Conservation (phyloP, 2,329 filamentous ascomycete genomes). For the Exophiala bonariae region DNA sequence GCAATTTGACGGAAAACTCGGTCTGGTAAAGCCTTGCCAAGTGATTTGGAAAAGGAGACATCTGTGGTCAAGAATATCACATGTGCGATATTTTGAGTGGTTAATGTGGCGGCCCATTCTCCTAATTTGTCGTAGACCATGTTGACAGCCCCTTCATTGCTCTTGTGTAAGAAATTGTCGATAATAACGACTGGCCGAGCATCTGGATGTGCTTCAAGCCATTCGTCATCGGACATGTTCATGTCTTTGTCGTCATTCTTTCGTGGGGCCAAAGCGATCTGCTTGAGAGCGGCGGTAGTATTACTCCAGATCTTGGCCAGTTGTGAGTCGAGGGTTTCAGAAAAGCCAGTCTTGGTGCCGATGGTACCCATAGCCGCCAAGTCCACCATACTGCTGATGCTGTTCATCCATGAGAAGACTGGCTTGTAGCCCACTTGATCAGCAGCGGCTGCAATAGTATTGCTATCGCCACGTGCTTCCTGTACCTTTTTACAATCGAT, state of each 20-base stretch:
- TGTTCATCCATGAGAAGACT: constrained; percentile 96
- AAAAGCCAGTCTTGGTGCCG: constrained; percentile 91
- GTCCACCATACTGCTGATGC: constrained; percentile 86
- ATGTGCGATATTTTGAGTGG: constrained; percentile 85
- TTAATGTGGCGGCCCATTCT: constrained; percentile 85
- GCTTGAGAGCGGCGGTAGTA: constrained; percentile 74
- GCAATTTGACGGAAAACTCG: constrained; percentile 85
- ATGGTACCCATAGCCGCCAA: constrained; percentile 91
- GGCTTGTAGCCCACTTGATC: constrained; percentile 84
- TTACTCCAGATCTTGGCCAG: constrained; percentile 87
- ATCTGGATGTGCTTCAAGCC: constrained; percentile 86
- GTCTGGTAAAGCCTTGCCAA: constrained; percentile 85
- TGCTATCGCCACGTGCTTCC: constrained; percentile 83
- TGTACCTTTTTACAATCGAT: constrained; percentile 93
- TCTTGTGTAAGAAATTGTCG: constrained; percentile 87
- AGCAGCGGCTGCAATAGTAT: constrained; percentile 80
- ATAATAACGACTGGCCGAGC: constrained; percentile 79
- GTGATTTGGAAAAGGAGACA: constrained; percentile 80
- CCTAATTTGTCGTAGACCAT: constrained; percentile 75
- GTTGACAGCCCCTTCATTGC: constrained; percentile 58
- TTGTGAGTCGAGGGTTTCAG: constrained; percentile 86
- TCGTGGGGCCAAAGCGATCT: constrained; percentile 69
- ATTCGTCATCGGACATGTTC: constrained; percentile 76
- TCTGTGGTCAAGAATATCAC: constrained; percentile 94
- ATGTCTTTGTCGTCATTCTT: constrained; percentile 73